These are phyloP conservation scores for Podospora australis DNA, from an alignment of 495 filamentous ascomycete genomes.

Conservation along the genomic window DNA sequence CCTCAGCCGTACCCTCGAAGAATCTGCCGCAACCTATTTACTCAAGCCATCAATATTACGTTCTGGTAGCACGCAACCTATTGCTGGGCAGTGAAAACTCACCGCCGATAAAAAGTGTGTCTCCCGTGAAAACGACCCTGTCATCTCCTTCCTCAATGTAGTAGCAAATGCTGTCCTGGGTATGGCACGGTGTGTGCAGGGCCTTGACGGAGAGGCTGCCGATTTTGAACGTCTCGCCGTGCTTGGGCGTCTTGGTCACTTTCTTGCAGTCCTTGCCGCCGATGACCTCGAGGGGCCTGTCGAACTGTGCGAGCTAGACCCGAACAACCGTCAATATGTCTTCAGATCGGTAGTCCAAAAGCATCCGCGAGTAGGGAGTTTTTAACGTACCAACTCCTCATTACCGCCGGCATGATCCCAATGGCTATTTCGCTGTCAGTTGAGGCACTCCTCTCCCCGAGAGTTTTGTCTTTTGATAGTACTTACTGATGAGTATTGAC, in stretches of 20 bases:
- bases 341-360: too few species aligned
- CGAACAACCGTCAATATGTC: too few species aligned
- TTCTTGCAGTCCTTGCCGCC: slow-evolving; percentile 81
- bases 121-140: slow-evolving; percentile 86
- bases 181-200: slow-evolving; percentile 95
- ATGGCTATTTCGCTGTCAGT: slow-evolving; percentile 53
- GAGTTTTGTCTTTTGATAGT: background rate
- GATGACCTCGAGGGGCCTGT: slow-evolving; percentile 59
- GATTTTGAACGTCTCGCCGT: slow-evolving; percentile 75
- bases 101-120: slow-evolving; percentile 94
- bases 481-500: slow-evolving; percentile 95
- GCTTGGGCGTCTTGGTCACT: slow-evolving; percentile 65
- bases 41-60: background rate
- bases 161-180: slow-evolving; percentile 95
- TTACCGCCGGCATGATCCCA: slow-evolving; percentile 95
- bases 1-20: slow-evolving; percentile 83
- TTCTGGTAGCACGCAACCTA: too few species aligned
- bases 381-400: too few species aligned
- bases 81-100: too few species aligned
- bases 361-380: too few species aligned
- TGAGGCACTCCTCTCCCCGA: background rate
- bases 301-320: slow-evolving; percentile 60
- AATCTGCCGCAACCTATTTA: slow-evolving; percentile 83
- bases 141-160: slow-evolving; percentile 74
- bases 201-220: slow-evolving; percentile 81